Evolutionary conservation across 2,329 filamentous ascomycete species (phyloP).

Genomic region (Fusarium sacchari): DNA sequence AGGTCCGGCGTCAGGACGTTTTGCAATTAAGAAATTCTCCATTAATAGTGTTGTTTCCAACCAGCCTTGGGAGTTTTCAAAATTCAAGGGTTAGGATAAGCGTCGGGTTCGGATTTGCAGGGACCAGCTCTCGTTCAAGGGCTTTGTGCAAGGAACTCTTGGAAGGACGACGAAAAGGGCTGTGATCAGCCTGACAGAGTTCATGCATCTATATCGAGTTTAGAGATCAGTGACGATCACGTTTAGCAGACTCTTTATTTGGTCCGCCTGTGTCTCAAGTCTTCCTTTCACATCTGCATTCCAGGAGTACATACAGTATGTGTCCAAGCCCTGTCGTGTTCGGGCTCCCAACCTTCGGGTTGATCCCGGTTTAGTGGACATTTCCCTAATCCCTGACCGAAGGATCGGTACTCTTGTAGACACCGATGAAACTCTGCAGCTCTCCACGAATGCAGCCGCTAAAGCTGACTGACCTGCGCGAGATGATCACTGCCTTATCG

Average conservation of each 20-base stretch:
- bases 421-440: slow-evolving; percentile 40
- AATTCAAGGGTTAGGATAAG: slow-evolving; percentile 25
- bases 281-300: neutral
- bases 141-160: neutral
- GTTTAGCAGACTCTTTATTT: neutral
- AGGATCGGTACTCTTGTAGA: slow-evolving; percentile 37
- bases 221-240: neutral
- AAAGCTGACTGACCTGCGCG: slow-evolving; percentile 30
- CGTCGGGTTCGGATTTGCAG: slow-evolving; percentile 11
- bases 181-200: neutral
- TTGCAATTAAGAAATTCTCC: slow-evolving; percentile 10
- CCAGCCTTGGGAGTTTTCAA: slow-evolving; percentile 2
- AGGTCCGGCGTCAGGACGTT: slow-evolving; percentile 2
- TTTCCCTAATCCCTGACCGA: slow-evolving; percentile 35
- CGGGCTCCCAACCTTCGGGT: slow-evolving; percentile 15
- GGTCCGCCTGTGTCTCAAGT: neutral
- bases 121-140: slow-evolving; percentile 1
- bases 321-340: slow-evolving; percentile 15
- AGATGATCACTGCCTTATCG: slow-evolving; percentile 40
- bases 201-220: neutral
- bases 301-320: slow-evolving; percentile 10
- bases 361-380: slow-evolving; percentile 23
- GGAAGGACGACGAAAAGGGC: neutral
- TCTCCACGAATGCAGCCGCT: slow-evolving; percentile 28
- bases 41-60: slow-evolving; percentile 8